These are phyloP conservation scores for Triticum timopheevii DNA, from an alignment of 176 grass and related monocot species.

Conservation along the genomic window DNA sequence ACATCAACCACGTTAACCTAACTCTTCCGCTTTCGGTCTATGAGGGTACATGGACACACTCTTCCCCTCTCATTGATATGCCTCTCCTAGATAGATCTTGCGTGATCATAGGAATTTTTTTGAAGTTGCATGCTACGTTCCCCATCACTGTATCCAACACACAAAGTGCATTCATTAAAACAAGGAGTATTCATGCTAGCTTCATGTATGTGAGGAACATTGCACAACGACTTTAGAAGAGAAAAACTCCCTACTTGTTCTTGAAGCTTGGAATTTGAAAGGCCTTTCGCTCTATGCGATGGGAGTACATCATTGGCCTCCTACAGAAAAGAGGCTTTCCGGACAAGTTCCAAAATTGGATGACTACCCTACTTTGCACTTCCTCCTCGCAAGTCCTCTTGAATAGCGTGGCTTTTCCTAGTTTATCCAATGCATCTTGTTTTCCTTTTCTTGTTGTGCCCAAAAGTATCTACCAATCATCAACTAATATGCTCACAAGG, in stretches of 20 bases:
- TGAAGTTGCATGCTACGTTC: too few species aligned
- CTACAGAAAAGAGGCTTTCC: neutral
- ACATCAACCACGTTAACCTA: too few species aligned
- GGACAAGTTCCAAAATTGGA: too few species aligned
- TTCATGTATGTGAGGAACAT: neutral
- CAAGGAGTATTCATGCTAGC: neutral
- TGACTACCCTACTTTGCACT: neutral
- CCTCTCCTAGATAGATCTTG: too few species aligned
- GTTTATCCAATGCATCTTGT: too few species aligned
- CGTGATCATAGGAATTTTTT: too few species aligned
- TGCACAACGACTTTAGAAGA: neutral
- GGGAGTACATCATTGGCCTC: neutral
- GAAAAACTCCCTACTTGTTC: neutral
- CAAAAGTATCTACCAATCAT: too few species aligned
- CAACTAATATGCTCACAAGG: too few species aligned
- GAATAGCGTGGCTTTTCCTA: neutral
- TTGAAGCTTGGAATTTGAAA: neutral
- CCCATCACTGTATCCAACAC: neutral
- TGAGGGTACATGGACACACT: too few species aligned
- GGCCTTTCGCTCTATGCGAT: neutral
- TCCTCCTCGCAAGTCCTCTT: neutral
- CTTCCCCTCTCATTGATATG: too few species aligned
- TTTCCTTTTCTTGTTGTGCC: too few species aligned
- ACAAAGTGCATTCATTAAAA: neutral
- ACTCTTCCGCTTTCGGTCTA: too few species aligned